phyloP scores from a whole-genome alignment of 805 yeast species.

The Metschnikowia drakensbergensis region DNA sequence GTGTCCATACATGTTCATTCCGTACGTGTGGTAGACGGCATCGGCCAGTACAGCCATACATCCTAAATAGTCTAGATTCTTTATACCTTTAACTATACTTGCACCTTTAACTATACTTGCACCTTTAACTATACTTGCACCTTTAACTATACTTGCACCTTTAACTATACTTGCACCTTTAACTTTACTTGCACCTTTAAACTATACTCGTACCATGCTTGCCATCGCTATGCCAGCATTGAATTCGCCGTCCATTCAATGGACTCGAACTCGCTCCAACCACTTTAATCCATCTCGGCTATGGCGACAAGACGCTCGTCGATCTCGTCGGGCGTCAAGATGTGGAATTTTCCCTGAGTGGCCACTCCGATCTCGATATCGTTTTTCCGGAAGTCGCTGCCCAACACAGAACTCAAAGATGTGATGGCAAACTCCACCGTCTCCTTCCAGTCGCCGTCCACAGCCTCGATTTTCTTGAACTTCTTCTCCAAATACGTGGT shows the following conservation, averaged over 20 bases:
- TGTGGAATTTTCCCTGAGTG: constrained; percentile 63
- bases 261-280: too few relatives aligned
- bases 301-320: constrained; percentile 91
- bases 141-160: too few relatives aligned
- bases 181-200: too few relatives aligned
- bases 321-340: constrained; percentile 78
- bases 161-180: too few relatives aligned
- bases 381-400: constrained; percentile 89
- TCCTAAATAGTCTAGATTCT: too few relatives aligned
- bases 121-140: too few relatives aligned
- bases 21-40: constrained; percentile 51
- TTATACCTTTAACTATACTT: too few relatives aligned
- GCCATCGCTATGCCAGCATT: too few relatives aligned
- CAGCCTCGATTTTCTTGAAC: constrained; percentile 64
- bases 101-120: too few relatives aligned
- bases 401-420: constrained; percentile 78
- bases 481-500: constrained; percentile 86
- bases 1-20: constrained; percentile 91
- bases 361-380: constrained; percentile 95
- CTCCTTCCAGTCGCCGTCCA: constrained; percentile 80
- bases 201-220: too few relatives aligned
- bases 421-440: constrained; percentile 88
- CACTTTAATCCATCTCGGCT: constrained; percentile 83
- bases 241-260: too few relatives aligned
- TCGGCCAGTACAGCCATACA: too few relatives aligned